A percentile compares a stretch with the other conserved stretches of the same genome.
Conservation (phyloP, 2,329 filamentous ascomycete genomes). For the Trichoderma afroharzianum region DNA sequence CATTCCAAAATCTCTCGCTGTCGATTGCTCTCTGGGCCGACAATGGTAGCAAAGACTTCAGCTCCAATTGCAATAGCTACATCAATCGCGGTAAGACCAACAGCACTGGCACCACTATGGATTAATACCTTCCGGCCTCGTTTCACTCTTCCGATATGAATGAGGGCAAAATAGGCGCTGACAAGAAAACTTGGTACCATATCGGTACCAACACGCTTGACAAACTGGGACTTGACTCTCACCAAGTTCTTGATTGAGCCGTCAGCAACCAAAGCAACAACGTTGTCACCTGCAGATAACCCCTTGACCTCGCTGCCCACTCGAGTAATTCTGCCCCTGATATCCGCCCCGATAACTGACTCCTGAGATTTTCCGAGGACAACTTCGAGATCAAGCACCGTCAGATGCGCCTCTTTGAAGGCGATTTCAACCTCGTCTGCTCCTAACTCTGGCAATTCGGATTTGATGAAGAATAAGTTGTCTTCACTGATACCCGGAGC, state of each 20-base stretch:
- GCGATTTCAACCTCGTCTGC: conserved; percentile 39
- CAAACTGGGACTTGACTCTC: conserved; percentile 35
- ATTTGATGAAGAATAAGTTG: conserved; percentile 27
- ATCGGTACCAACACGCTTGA: conserved; percentile 27
- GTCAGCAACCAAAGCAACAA: conserved; percentile 37
- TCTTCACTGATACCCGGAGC: conserved; percentile 27
- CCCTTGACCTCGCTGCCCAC: conserved; percentile 32
- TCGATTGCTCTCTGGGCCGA: conserved; percentile 24
- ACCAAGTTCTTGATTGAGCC: conserved; percentile 36
- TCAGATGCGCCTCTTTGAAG: conserved; percentile 36
- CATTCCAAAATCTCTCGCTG: conserved; percentile 38
- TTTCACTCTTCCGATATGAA: conserved; percentile 28
- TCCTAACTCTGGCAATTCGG: conserved; percentile 22
- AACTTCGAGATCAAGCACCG: conserved; percentile 36
- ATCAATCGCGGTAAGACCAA: conserved; percentile 43
- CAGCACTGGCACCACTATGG: conserved; percentile 41
- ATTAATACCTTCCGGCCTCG: conserved; percentile 38
- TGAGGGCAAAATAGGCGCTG: conserved; percentile 43
- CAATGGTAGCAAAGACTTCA: conserved; percentile 42
- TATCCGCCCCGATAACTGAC: conserved; percentile 39
- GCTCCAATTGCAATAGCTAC: conserved; percentile 37
- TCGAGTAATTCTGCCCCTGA: conserved; percentile 36
- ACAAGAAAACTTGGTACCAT: conserved; percentile 38
- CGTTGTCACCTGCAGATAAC: conserved; percentile 38
- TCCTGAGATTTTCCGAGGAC: conserved; percentile 31